phyloP scores from a whole-genome alignment of 1,284 basidiomycete species.

The Microbotryum violaceum region DNA sequence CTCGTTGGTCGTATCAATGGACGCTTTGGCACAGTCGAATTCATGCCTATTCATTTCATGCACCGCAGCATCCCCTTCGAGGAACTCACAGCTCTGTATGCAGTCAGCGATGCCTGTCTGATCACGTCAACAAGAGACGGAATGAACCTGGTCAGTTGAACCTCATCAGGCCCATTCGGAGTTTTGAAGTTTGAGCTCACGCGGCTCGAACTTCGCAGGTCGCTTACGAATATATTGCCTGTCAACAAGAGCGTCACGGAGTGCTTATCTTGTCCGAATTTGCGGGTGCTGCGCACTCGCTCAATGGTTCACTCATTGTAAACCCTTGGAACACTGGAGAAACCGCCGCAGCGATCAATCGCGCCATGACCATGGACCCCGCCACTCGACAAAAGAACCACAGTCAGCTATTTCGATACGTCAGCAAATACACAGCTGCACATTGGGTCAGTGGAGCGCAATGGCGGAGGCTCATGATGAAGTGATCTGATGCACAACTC shows the following conservation, averaged over 20 bases:
- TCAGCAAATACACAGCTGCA: slow-evolving; percentile 84
- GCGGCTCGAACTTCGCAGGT: slow-evolving; percentile 52
- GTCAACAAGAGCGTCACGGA: slow-evolving; percentile 83
- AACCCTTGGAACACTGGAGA: slow-evolving; percentile 74
- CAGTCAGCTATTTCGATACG: slow-evolving; percentile 89
- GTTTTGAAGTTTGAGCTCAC: neutral
- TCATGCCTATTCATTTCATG: slow-evolving; percentile 99
- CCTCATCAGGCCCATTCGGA: neutral
- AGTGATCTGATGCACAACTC: neutral
- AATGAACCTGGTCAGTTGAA: slow-evolving; percentile 81
- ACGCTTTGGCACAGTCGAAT: slow-evolving; percentile 94
- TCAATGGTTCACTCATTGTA: slow-evolving; percentile 88
- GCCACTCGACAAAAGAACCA: slow-evolving; percentile 81
- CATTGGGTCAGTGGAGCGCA: slow-evolving; percentile 55
- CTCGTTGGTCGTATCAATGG: slow-evolving; percentile 97
- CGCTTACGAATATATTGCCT: slow-evolving; percentile 98
- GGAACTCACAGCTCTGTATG: slow-evolving; percentile 93
- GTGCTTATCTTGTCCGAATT: slow-evolving; percentile 98
- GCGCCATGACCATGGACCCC: slow-evolving; percentile 81
- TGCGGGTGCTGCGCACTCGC: slow-evolving; percentile 90
- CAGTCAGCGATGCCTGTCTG: slow-evolving; percentile 90
- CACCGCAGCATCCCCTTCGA: slow-evolving; percentile 85
- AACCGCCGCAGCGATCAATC: slow-evolving; percentile 90
- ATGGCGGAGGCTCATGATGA: neutral
- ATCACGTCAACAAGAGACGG: slow-evolving; percentile 93